Evolutionary conservation across 2,329 filamentous ascomycete species (phyloP).

Genomic region (Botryosphaeria agaves): DNA sequence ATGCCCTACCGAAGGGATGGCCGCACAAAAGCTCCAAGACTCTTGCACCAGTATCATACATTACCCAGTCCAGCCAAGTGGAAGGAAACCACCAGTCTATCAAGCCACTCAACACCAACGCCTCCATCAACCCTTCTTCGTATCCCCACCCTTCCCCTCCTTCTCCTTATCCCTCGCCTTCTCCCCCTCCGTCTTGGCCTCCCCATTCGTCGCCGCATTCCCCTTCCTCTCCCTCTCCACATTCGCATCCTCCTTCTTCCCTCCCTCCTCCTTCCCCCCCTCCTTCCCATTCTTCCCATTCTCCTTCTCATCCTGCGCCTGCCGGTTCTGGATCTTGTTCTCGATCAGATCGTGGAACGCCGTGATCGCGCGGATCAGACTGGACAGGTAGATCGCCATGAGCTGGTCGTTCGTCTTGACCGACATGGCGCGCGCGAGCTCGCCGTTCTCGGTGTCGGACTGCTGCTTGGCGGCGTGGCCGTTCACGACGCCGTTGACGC

Average conservation of each 20-base stretch:
- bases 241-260: conserved; percentile 27
- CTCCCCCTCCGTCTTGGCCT: conserved; percentile 37
- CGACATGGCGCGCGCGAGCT: conserved; percentile 91
- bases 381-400: conserved; percentile 95
- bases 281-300: conserved; percentile 50
- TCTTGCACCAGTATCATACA: no score
- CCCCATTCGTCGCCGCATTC: conserved; percentile 36
- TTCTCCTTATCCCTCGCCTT: conserved; percentile 37
- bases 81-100: no score
- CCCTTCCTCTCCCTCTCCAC: conserved; percentile 39
- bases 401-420: conserved; percentile 98
- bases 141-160: conserved; percentile 21
- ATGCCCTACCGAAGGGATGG: no score
- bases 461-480: conserved; percentile 34
- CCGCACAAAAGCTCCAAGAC: no score
- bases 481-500: conserved; percentile 27
- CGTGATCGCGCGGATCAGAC: conserved; percentile 90
- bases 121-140: conserved; percentile 1
- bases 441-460: conserved; percentile 47
- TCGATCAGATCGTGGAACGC: conserved; percentile 98
- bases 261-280: conserved; percentile 25
- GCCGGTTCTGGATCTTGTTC: conserved; percentile 98
- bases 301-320: conserved; percentile 92
- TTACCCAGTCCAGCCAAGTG: no score
- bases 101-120: no score